A percentile compares a stretch with the other conserved stretches of the same genome.
Conservation (phyloP, 495 filamentous ascomycete species). For the Hypoxylon intermedium region DNA sequence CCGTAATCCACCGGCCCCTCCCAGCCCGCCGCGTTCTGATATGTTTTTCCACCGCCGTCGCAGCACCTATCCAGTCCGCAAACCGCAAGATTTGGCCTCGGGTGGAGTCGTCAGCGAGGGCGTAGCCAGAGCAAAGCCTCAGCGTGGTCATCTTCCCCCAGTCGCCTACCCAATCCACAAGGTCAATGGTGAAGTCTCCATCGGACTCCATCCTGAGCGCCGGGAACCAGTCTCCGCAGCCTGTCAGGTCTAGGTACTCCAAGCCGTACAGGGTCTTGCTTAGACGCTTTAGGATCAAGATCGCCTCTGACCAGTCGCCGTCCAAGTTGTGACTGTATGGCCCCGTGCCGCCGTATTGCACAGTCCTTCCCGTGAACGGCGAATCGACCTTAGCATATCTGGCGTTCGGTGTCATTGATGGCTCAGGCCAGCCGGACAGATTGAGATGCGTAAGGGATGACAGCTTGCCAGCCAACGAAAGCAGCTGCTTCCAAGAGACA, state of each 20-base stretch:
- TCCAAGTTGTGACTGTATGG: constrained; percentile 70
- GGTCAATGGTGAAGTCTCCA: constrained; percentile 39
- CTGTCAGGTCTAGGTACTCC: constrained; percentile 81
- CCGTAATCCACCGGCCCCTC: constrained; percentile 48
- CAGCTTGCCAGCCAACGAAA: constrained; percentile 66
- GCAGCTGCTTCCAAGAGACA: constrained; percentile 72
- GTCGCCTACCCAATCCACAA: constrained; percentile 52
- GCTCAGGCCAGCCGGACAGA: constrained; percentile 81
- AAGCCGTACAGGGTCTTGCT: constrained; percentile 72
- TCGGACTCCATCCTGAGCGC: constrained; percentile 56
- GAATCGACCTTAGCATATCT: constrained; percentile 57
- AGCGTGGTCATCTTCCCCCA: constrained; percentile 55
- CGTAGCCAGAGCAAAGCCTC: constrained; percentile 47
- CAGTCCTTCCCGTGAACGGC: constrained; percentile 42
- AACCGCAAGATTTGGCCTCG: constrained; percentile 35
- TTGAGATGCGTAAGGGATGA: constrained; percentile 77
- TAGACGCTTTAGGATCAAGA: constrained; percentile 71
- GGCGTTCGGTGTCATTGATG: constrained; percentile 70
- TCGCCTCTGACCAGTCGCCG: constrained; percentile 73
- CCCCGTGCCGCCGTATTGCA: constrained; percentile 68
- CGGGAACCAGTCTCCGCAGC: constrained; percentile 73
- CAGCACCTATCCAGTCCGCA: constrained; percentile 40
- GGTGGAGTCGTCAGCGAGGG: constrained; percentile 31
- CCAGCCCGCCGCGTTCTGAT: constrained; percentile 45
- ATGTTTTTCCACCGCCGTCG: constrained; percentile 47